Evolutionary conservation across 2,329 filamentous ascomycete genomes (phyloP), one percentile per base, ranked within the genome.

Genomic region (Xylaria sp.): DNA sequence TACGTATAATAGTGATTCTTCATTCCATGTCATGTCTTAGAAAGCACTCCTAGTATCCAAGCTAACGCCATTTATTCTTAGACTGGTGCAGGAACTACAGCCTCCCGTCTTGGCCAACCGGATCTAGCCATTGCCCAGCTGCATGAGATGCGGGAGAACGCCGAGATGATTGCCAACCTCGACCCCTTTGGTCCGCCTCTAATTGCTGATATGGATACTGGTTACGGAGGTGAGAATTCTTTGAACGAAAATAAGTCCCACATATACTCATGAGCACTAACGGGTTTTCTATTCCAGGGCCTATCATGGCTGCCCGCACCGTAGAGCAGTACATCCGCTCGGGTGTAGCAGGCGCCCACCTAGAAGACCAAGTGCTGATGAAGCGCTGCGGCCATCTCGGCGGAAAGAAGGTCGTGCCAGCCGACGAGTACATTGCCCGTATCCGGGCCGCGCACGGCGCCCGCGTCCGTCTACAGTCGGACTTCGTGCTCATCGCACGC

Each of bases 311-410:
- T 5, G 77, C 77, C 17, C 76, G 79, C 19, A 79, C 79, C 2
- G 84, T 87, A n/a, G 78, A 82, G 58, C 78, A 83, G 56, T 88
- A 88, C 77, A 83, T 85, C 61, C 82, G 83, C 50, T 81, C 85
- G 4, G 86, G 87, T 7, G 84, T 90, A 14, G 79, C 78, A 1
- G 78, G 76, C 21, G 75, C 77, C 11, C 78, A 80, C 63, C 71
- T 80, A 4, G 76, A 78, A 67, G 76, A 78, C 67, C 75, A 78
- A 64, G 82, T 90, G 19, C 80, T 85, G 51, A 86, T 84, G 53
- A 92, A 92, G 79, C 85, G 89, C 9, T 92, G 89, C 75, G 89
- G 89, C 0, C 89, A 92, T 74, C 81, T 92, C 0, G 77, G 79
- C 0, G 87, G 88, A 62, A 92, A 92, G 77, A 81, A 86, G 65